Base-by-base conservation (phyloP, 2,329 filamentous ascomycete genomes). In the Hypoxylon sp. region DNA sequence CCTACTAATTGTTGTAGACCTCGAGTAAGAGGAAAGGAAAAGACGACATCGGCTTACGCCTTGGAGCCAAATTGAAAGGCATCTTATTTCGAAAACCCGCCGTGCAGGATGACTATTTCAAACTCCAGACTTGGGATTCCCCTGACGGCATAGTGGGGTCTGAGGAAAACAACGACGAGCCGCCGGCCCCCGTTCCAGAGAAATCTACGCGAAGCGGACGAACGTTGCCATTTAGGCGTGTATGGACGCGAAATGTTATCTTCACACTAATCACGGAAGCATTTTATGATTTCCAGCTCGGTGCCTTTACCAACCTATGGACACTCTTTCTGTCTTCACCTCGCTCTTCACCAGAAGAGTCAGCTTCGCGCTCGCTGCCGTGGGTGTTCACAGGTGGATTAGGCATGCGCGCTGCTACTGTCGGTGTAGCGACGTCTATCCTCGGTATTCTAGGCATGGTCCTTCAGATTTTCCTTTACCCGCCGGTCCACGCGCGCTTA, bases 261-360 rank as follows among this genome's bases (percentile, higher is more conserved):
- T 81, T 84, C 60, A 86, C 84, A 0, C 81, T 94, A 2, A 75
- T 92, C 52, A 86, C 85, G 26, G 89, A 91, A 70, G 90, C 90
- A 33, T 86, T 93, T 53, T 89, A 92, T 73, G 90, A 91, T 70
- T 89, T 93, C 74, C 91, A 93, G 80, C 87, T 84, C 70, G 89
- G 88, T 67, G 87, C 90, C 19, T 93, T 93, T 79, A 88, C 89
- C 66, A 88, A 90, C 61, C 84, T 93, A 60, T 91, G 89, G 81
- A 89, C 90, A 11, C 84, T 92, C 13, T 92, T 92, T 79, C 82
- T 93, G 33, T 91, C 91, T 0, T 89, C 89, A 0, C 88, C 90
- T 0, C 87, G 89, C n/a, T 84, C 79, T 10, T 73, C 71, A 59
- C 77, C 73, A 75, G 66, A 71, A 73, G 74, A 75, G 76, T 73